A percentile compares a stretch with the other conserved stretches of the same genome.
Evolutionary conservation across 139 green algal genomes (phyloP).

Genomic region (Picochlorum costavermella): DNA sequence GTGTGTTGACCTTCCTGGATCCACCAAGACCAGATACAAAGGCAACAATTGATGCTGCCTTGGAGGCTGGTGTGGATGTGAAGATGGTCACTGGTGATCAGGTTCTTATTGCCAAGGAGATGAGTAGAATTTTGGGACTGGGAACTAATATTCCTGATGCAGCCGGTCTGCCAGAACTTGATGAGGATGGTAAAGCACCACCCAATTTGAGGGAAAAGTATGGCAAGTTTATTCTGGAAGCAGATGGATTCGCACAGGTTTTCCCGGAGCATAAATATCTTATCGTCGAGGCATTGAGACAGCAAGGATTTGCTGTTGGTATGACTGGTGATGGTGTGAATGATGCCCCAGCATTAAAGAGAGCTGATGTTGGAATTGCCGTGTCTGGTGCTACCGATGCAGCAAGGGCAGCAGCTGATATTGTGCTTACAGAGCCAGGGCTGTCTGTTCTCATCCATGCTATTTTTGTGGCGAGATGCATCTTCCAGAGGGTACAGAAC

Average conservation of each 20-base stretch:
- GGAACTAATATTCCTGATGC: constrained; percentile 68
- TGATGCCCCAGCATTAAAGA: constrained; percentile 78
- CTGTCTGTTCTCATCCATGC: constrained; percentile 68
- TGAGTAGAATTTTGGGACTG: constrained; percentile 61
- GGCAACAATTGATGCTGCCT: constrained; percentile 58
- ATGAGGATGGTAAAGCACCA: constrained; percentile 60
- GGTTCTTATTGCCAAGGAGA: constrained; percentile 79
- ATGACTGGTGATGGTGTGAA: constrained; percentile 93
- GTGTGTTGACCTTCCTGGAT: constrained; percentile 82
- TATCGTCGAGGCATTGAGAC: constrained; percentile 64
- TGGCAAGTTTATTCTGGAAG: constrained; percentile 58
- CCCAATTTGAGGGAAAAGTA: constrained; percentile 60
- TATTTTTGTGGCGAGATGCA: constrained; percentile 60
- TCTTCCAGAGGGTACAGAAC: constrained; percentile 78
- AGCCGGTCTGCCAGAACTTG: constrained; percentile 41
- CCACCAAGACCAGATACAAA: constrained; percentile 76
- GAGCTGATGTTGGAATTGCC: constrained; percentile 77
- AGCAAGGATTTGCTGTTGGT: constrained; percentile 57
- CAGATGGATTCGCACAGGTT: constrained; percentile 73
- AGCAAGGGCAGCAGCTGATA: constrained; percentile 77
- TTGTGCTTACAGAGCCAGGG: constrained; percentile 76
- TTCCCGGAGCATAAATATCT: constrained; percentile 73
- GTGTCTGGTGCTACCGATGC: constrained; percentile 73
- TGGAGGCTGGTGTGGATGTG: constrained; percentile 70
- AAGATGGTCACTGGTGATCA: constrained; percentile 91